Percentiles rank a stretch among this genome's conserved stretches.
Evolutionary conservation across 441 rosid species (phyloP).

Genomic region (Pelargonium cotyledonis): DNA sequence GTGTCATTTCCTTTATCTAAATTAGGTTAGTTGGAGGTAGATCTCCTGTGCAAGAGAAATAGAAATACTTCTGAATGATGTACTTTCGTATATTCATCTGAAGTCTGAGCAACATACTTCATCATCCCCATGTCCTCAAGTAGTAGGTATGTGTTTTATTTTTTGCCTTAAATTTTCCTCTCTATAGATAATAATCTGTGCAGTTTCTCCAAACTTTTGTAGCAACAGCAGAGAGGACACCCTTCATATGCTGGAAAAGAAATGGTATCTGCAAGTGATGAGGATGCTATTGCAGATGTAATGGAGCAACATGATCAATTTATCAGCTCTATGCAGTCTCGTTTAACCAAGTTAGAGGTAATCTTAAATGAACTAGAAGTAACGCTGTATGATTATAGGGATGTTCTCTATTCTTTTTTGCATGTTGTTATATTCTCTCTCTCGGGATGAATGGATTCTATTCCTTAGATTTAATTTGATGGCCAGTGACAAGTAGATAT

Average conservation of each 20-base stretch:
- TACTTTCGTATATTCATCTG: too few species aligned
- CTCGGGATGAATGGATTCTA: neutral
- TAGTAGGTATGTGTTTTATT: neutral
- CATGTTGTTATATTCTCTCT: neutral
- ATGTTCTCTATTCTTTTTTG: neutral
- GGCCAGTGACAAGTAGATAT: neutral
- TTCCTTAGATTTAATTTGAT: neutral
- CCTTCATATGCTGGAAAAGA: slow-evolving; percentile 47
- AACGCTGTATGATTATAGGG: too few species aligned
- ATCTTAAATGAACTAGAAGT: slow-evolving; percentile 10
- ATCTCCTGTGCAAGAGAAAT: too few species aligned
- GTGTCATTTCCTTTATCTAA: too few species aligned
- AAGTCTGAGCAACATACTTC: too few species aligned
- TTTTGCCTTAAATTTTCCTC: neutral
- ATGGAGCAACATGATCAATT: slow-evolving; percentile 79
- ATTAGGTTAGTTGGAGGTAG: too few species aligned
- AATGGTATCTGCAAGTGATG: slow-evolving; percentile 49
- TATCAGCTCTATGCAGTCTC: slow-evolving; percentile 83
- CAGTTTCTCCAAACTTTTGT: slow-evolving; percentile 17
- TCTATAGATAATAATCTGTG: slow-evolving; percentile 16
- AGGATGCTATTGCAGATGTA: slow-evolving; percentile 61
- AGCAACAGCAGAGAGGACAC: slow-evolving; percentile 59
- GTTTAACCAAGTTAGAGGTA: slow-evolving; percentile 92
- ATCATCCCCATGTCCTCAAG: too few species aligned
- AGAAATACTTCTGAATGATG: too few species aligned